These are phyloP conservation scores for Leishmania mexicana DNA, from an alignment of 208 protist genomes.

Conservation along the genomic window DNA sequence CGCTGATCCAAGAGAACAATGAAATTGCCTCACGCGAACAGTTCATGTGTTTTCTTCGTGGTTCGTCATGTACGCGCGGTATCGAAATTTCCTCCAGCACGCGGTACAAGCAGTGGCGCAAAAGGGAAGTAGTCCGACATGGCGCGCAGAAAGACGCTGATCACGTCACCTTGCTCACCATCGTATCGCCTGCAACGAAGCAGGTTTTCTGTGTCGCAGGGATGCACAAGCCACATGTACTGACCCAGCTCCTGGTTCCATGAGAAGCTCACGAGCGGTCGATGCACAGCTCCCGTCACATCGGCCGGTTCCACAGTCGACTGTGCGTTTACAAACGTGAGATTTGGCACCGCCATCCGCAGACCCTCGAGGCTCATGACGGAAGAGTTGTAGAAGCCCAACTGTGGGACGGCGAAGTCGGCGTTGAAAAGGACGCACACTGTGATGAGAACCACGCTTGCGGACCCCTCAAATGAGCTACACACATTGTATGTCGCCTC, in stretches of 20 bases:
- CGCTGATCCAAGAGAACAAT: not conserved
- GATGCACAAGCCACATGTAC: slow-evolving; percentile 58
- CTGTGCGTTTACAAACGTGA: slow-evolving; percentile 15
- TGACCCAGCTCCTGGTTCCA: slow-evolving; percentile 54
- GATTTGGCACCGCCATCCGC: slow-evolving; percentile 20
- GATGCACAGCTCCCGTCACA: not conserved
- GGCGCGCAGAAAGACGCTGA: slow-evolving; percentile 47
- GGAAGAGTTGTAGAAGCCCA: slow-evolving; percentile 42
- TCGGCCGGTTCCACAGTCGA: not conserved
- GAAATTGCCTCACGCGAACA: not conserved
- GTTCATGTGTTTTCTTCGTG: too few relatives aligned
- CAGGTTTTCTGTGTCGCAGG: slow-evolving; percentile 60
- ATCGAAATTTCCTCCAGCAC: not conserved
- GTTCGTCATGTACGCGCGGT: not conserved
- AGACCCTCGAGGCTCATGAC: slow-evolving; percentile 25
- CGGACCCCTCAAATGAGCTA: not conserved
- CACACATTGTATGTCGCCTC: slow-evolving; percentile 19
- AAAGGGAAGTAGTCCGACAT: slow-evolving; percentile 31
- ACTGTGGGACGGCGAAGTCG: slow-evolving; percentile 33
- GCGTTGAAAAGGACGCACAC: slow-evolving; percentile 27
- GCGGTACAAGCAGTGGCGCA: slow-evolving; percentile 8
- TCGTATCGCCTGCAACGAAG: slow-evolving; percentile 20
- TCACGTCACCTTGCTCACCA: slow-evolving; percentile 29
- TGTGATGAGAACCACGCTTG: not conserved
- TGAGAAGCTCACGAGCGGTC: slow-evolving; percentile 33